These are phyloP conservation scores for Talaromyces sp. DNA, from an alignment of 2,329 filamentous ascomycete species.

Conservation along the genomic window DNA sequence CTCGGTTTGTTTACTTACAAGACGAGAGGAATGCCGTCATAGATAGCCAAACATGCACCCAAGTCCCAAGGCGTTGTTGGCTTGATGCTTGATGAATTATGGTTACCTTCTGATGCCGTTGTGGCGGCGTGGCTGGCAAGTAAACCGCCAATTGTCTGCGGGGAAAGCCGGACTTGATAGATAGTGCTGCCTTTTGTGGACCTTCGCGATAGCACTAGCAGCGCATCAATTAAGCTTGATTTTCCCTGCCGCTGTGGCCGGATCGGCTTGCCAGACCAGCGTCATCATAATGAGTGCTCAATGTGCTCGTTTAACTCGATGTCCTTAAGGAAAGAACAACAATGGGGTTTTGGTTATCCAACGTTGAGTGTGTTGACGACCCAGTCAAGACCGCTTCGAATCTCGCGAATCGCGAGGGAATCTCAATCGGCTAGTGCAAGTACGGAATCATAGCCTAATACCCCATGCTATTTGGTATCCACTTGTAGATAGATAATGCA, in stretches of 20 bases:
- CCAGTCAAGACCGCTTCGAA: not conserved
- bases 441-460: too few species aligned
- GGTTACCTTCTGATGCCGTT: not conserved
- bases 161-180: not conserved
- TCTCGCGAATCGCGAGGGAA: too few species aligned
- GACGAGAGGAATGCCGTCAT: not conserved
- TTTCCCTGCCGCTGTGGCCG: not conserved
- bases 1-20: not conserved
- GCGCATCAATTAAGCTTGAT: slow-evolving; percentile 5
- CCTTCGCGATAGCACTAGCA: not conserved
- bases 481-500: slow-evolving; percentile 4
- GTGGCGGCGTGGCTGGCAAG: not conserved
- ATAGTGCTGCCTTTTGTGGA: not conserved
- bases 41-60: not conserved
- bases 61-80: not conserved
- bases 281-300: not conserved
- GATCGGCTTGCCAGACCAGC: not conserved
- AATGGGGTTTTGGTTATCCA: not conserved
- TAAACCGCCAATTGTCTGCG: not conserved
- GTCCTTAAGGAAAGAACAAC: too few species aligned
- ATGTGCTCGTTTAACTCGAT: not conserved
- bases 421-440: too few species aligned
- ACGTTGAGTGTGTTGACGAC: not conserved
- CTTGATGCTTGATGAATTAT: not conserved
- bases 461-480: not conserved